Percentiles rank a stretch among this genome's conserved stretches.
Conservation (phyloP, 2,329 filamentous ascomycete species). For the Microdochium trichocladiopsis region DNA sequence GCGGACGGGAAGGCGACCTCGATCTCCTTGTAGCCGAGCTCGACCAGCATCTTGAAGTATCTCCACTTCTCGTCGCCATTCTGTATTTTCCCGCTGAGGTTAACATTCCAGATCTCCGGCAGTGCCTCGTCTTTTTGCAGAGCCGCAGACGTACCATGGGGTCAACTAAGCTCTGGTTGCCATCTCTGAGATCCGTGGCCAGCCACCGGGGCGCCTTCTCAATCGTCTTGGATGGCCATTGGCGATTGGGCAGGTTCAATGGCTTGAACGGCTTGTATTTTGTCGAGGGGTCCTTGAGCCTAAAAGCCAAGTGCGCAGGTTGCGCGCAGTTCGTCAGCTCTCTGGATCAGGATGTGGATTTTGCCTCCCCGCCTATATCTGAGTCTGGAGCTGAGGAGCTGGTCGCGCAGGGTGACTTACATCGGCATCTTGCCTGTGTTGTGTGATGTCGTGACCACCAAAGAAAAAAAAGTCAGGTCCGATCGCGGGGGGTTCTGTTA, state of each 20-base stretch:
- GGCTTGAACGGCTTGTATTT: conserved; percentile 70
- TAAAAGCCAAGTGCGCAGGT: conserved; percentile 16
- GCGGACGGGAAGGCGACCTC: conserved; percentile 94
- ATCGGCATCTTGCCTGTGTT: conserved; percentile 9
- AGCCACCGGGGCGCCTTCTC: conserved; percentile 87
- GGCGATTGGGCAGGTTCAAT: conserved; percentile 59
- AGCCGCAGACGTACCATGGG: conserved; percentile 66
- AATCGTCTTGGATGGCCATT: conserved; percentile 80
- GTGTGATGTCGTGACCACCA: conserved; percentile 2
- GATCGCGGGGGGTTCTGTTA: not conserved
- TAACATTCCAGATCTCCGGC: not conserved
- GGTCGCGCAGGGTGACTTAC: no score
- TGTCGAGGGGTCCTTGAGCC: conserved; percentile 68
- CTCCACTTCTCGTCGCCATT: conserved; percentile 91
- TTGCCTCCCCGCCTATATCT: no score
- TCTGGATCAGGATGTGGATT: no score
- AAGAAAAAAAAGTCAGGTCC: not conserved
- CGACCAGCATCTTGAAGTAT: conserved; percentile 91
- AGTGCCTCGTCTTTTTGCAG: not conserved
- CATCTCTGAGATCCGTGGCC: conserved; percentile 81
- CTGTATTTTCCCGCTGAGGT: conserved; percentile 32
- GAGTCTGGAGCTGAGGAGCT: no score
- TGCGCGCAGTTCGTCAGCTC: not conserved
- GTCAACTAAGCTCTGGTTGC: conserved; percentile 87
- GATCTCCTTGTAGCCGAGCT: conserved; percentile 95